phyloP scores from a whole-genome alignment of 2,329 filamentous ascomycete genomes.

The Calonectria pauciramosa region DNA sequence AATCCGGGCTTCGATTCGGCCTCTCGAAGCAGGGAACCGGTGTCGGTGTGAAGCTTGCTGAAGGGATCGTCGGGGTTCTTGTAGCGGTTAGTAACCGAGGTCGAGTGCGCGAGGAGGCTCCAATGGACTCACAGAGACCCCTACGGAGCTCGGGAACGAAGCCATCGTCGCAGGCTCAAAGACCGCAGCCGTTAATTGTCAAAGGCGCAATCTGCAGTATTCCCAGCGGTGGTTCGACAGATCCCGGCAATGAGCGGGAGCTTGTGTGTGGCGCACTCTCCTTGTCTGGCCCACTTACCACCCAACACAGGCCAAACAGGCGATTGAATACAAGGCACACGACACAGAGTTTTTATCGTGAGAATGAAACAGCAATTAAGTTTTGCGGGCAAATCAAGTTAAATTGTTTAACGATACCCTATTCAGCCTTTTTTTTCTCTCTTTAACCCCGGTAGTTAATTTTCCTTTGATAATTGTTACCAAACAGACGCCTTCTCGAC shows the following conservation, averaged over 20 bases:
- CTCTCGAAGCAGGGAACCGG: slow-evolving; percentile 54
- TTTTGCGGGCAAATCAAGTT: background rate
- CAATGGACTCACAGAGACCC: slow-evolving; percentile 46
- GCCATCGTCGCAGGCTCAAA: slow-evolving; percentile 49
- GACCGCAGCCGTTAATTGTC: slow-evolving; percentile 35
- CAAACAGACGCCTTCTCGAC: background rate
- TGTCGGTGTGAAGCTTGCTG: slow-evolving; percentile 56
- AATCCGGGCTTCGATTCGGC: slow-evolving; percentile 54
- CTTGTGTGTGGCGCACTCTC: slow-evolving; percentile 22
- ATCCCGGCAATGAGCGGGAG: slow-evolving; percentile 30
- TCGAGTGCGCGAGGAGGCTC: background rate
- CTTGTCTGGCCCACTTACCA: slow-evolving; percentile 4
- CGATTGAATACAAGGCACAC: background rate
- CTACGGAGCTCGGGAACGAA: slow-evolving; percentile 47
- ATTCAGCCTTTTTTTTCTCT: background rate
- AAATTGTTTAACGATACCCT: background rate
- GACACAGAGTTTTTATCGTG: background rate
- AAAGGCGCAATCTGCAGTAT: slow-evolving; percentile 36
- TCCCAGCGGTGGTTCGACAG: slow-evolving; percentile 40
- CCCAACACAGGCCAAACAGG: background rate
- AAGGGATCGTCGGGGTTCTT: slow-evolving; percentile 55
- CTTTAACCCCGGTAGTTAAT: background rate
- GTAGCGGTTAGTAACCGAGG: slow-evolving; percentile 38
- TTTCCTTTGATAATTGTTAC: background rate
- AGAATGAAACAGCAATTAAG: background rate